phyloP scores from a whole-genome alignment of 495 filamentous ascomycete genomes.

The Penicillium coprophilum region DNA sequence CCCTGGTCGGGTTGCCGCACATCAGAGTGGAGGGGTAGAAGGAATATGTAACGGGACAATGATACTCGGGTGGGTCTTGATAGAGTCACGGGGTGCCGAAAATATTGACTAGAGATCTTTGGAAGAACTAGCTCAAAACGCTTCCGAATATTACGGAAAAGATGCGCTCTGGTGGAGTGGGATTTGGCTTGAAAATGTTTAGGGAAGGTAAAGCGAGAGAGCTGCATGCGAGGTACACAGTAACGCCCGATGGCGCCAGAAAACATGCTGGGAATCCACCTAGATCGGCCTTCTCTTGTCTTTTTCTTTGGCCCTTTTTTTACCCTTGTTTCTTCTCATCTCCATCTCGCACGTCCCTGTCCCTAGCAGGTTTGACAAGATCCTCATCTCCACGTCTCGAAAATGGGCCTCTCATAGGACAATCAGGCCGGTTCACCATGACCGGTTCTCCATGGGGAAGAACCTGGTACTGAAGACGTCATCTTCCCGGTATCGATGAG shows the following conservation, averaged over 20 bases:
- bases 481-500: background rate
- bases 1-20: constrained; percentile 11
- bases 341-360: constrained; percentile 27
- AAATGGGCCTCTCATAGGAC: constrained; percentile 1
- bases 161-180: background rate
- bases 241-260: constrained; percentile 3
- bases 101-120: constrained; percentile 7
- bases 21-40: constrained; percentile 3
- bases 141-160: background rate
- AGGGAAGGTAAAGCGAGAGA: constrained; percentile 13
- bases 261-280: constrained; percentile 17
- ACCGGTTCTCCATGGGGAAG: constrained; percentile 8
- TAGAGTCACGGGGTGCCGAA: constrained; percentile 11
- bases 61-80: background rate
- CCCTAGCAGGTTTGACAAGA: constrained; percentile 24
- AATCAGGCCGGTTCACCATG: background rate
- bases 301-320: constrained; percentile 2
- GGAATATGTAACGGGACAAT: no score
- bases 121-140: constrained; percentile 1
- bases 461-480: constrained; percentile 11
- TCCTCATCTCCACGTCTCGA: constrained; percentile 8
- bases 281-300: constrained; percentile 8
- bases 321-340: constrained; percentile 18
- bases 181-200: background rate
- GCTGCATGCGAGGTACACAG: constrained; percentile 6